Conservation (phyloP, 164 flowering plant species). For the Nymphaea thermarum region DNA sequence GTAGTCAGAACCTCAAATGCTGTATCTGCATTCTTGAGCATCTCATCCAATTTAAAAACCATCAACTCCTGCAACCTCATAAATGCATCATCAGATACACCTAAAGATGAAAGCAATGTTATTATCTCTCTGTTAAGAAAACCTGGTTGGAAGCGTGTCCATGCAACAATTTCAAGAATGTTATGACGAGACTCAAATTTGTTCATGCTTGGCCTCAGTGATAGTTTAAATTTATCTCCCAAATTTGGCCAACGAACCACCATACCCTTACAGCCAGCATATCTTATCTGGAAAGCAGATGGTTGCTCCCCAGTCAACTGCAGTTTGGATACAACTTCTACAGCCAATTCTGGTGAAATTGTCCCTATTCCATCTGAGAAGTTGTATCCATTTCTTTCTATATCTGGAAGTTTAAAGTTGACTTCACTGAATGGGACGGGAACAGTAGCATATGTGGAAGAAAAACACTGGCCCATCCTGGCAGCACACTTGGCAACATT, state of each 20-base stretch:
- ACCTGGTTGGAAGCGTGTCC: constrained; percentile 95
- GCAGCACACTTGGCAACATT: constrained; percentile 89
- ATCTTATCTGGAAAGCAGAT: constrained; percentile 84
- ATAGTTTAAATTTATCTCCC: constrained; percentile 36
- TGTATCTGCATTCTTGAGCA: constrained; percentile 50
- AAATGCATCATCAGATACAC: constrained; percentile 56
- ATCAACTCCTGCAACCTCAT: constrained; percentile 68
- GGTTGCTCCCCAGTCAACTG: constrained; percentile 48
- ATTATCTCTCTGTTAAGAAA: constrained; percentile 80
- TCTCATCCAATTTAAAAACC: constrained; percentile 48
- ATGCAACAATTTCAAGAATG: constrained; percentile 68
- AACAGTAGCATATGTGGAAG: constrained; percentile 89
- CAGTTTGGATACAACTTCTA: constrained; percentile 62
- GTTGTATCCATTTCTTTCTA: constrained; percentile 47
- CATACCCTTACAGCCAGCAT: constrained; percentile 92
- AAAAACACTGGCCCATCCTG: constrained; percentile 95
- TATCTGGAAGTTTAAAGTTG: constrained; percentile 37
- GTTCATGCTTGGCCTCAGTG: constrained; percentile 71
- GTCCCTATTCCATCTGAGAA: constrained; percentile 97
- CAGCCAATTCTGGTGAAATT: constrained; percentile 68
- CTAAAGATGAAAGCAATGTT: constrained; percentile 66
- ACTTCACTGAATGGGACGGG: constrained; percentile 58
- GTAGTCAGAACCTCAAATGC: constrained; percentile 73
- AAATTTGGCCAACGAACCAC: constrained; percentile 78
- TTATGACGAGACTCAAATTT: constrained; percentile 68